Evolutionary conservation across 164 flowering plant species (phyloP).

Genomic region (Stephania japonica): DNA sequence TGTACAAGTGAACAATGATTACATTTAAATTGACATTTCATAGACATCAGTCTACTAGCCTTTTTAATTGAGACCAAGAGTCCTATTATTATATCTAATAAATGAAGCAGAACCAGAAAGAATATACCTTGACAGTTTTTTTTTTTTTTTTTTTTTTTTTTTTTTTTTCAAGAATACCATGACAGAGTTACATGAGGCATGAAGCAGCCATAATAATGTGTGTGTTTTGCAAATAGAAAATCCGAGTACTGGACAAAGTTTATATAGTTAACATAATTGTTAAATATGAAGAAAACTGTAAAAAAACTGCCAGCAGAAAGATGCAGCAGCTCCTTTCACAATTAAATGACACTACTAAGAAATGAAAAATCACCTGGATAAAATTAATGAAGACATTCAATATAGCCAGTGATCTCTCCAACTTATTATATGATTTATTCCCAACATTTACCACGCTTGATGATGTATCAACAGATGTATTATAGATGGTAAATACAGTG

Average conservation of each 20-base stretch:
- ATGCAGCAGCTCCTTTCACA: background rate
- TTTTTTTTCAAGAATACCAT: too few species aligned
- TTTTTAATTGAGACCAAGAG: too few species aligned
- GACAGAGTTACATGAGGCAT: background rate
- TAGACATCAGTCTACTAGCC: too few species aligned
- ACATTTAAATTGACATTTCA: too few species aligned
- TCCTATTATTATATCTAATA: too few species aligned
- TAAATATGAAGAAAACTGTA: background rate
- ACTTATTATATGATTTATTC: constrained; percentile 55
- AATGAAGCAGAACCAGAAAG: too few species aligned
- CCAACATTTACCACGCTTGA: constrained; percentile 57
- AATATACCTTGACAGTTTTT: too few species aligned
- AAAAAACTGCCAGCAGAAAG: background rate
- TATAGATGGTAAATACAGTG: constrained; percentile 71
- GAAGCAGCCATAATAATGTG: background rate
- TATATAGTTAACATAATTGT: background rate
- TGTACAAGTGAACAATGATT: too few species aligned
- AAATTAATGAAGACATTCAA: constrained; percentile 69
- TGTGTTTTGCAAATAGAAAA: background rate
- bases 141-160: too few species aligned
- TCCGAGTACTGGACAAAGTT: background rate
- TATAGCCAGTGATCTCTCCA: constrained; percentile 73
- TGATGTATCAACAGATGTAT: constrained; percentile 34
- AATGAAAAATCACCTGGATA: constrained; percentile 55
- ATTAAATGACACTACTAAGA: background rate